These are phyloP conservation scores for Bipolaris sorokiniana DNA, from an alignment of 2,329 filamentous ascomycete genomes.

Conservation along the genomic window DNA sequence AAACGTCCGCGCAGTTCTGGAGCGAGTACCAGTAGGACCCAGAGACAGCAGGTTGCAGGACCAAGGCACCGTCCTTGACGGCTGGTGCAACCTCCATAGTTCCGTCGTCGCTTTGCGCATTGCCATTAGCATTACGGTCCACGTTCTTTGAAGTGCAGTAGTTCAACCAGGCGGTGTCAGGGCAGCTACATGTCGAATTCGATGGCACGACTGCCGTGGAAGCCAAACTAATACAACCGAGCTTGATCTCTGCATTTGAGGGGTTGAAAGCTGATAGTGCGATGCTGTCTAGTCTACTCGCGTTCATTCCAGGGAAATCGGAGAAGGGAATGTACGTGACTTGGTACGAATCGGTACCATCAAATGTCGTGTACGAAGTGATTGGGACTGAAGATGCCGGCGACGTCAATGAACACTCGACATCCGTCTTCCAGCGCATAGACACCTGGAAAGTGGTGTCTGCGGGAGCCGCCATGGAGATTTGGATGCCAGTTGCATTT, in stretches of 20 bases:
- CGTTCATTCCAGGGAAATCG: slow-evolving; percentile 13
- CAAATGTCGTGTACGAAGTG: slow-evolving; percentile 7
- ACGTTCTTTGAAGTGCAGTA: slow-evolving; percentile 8
- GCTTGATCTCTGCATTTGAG: not conserved
- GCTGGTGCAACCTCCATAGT: slow-evolving; percentile 9
- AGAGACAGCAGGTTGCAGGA: slow-evolving; percentile 7
- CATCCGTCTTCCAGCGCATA: slow-evolving; percentile 12
- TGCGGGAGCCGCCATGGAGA: slow-evolving; percentile 11
- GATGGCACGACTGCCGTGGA: not conserved
- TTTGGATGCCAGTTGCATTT: slow-evolving; percentile 9
- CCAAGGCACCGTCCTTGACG: slow-evolving; percentile 4
- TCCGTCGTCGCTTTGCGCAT: slow-evolving; percentile 12
- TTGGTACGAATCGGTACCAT: slow-evolving; percentile 2
- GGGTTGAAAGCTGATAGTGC: slow-evolving; percentile 6
- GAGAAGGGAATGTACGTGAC: slow-evolving; percentile 13
- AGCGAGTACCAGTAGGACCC: slow-evolving; percentile 18
- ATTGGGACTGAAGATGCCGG: slow-evolving; percentile 4
- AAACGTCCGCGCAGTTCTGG: slow-evolving; percentile 10
- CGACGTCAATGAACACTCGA: slow-evolving; percentile 2
- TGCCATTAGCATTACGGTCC: slow-evolving; percentile 5
- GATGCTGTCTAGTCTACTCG: slow-evolving; percentile 12
- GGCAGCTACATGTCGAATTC: slow-evolving; percentile 1
- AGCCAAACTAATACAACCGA: slow-evolving; percentile 11
- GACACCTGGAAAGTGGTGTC: slow-evolving; percentile 7
- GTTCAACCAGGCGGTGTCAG: slow-evolving; percentile 11